Evolutionary conservation across 305 asterid species (phyloP).

Genomic region (Stenogyne calaminthoides): DNA sequence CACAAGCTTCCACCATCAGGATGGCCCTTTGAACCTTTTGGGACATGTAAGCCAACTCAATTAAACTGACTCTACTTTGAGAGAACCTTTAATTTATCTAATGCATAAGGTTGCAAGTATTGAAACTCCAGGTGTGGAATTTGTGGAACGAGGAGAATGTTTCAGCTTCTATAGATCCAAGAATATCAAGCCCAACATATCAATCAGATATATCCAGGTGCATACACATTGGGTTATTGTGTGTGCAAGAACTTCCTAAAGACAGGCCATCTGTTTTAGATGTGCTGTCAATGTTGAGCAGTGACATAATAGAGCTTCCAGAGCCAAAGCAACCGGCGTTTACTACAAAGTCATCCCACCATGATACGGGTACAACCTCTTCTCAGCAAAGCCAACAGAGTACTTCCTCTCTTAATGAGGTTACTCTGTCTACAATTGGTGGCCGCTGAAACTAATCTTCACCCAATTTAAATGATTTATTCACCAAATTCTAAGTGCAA

Average conservation of each 20-base stretch:
- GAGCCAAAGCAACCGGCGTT: conserved; percentile 48
- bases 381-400: background rate
- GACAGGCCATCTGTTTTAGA: conserved; percentile 50
- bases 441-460: no score
- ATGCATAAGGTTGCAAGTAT: no score
- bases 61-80: no score
- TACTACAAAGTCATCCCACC: background rate
- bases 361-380: background rate
- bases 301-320: conserved; percentile 44
- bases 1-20: conserved; percentile 27
- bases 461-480: no score
- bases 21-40: conserved; percentile 1
- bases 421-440: no score
- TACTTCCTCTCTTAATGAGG: no score
- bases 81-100: no score
- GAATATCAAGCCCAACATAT: conserved; percentile 13
- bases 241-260: conserved; percentile 45
- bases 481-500: no score
- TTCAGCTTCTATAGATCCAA: background rate
- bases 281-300: conserved; percentile 49
- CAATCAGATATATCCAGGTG: conserved; percentile 41
- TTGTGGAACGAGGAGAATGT: conserved; percentile 45
- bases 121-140: conserved; percentile 45
- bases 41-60: background rate
- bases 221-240: conserved; percentile 48